Evolutionary conservation across 2,329 filamentous ascomycete genomes (phyloP).

Genomic region (Tolypocladium sp.): DNA sequence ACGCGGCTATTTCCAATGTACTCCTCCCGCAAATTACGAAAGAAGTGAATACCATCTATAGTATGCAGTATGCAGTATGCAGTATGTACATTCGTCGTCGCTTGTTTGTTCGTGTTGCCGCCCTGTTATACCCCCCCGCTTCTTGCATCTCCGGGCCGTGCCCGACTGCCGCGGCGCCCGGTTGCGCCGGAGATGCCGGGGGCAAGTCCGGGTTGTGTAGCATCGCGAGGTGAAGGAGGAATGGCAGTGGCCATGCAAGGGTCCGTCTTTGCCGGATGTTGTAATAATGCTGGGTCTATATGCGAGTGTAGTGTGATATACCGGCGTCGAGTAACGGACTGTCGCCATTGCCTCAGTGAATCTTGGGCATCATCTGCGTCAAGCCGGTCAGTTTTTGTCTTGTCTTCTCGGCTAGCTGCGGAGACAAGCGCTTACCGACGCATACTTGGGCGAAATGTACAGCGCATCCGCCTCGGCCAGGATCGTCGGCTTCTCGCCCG

Average conservation of each 20-base stretch:
- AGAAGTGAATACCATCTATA: neutral
- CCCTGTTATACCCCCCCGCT: neutral
- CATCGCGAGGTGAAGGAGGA: neutral
- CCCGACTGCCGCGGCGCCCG: neutral
- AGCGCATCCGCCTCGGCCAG: conserved; percentile 77
- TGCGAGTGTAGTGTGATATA: neutral
- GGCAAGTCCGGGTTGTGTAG: neutral
- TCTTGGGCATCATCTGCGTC: conserved; percentile 10
- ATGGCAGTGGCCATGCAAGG: neutral
- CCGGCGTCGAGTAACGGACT: neutral
- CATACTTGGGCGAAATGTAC: conserved; percentile 82
- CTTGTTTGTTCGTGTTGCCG: neutral
- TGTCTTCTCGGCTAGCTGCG: no score
- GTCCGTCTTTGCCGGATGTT: neutral
- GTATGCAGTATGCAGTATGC: neutral
- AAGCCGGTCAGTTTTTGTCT: neutral
- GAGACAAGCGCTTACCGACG: conserved; percentile 45
- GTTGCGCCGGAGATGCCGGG: neutral
- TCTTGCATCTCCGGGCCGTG: neutral
- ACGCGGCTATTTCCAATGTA: neutral
- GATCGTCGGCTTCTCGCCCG: conserved; percentile 52
- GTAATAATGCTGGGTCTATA: neutral
- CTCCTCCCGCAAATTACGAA: neutral
- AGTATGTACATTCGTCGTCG: neutral
- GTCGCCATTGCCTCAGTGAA: conserved; percentile 1